Evolutionary conservation across 2,329 filamentous ascomycete species (phyloP).

Genomic region (Trichoderma guizhouense): DNA sequence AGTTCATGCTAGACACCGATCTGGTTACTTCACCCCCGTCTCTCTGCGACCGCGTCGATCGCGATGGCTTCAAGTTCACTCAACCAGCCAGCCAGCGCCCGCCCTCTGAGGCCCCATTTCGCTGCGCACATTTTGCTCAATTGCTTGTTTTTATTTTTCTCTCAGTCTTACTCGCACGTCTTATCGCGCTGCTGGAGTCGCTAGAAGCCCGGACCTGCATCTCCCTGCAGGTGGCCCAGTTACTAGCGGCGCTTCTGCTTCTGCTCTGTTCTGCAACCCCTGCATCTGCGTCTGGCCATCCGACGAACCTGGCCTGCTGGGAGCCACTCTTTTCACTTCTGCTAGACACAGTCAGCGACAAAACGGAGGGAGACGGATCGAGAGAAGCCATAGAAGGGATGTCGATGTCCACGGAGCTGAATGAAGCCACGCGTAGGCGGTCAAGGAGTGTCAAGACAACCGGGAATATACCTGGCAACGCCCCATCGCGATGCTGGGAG

Average conservation of each 20-base stretch:
- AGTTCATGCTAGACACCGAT: slow-evolving; percentile 10
- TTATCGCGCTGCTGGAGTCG: neutral
- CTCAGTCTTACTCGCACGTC: neutral
- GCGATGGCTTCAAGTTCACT: neutral
- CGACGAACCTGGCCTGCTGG: neutral
- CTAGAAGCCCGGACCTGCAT: slow-evolving; percentile 1
- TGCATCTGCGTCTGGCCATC: slow-evolving; percentile 2
- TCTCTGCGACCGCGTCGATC: neutral
- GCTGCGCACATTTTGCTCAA: neutral
- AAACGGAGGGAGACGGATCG: neutral
- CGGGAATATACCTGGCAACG: neutral
- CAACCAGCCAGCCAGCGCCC: neutral
- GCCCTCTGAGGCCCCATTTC: neutral
- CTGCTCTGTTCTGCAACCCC: neutral
- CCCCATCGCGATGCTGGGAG: neutral
- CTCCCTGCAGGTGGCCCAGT: slow-evolving; percentile 10
- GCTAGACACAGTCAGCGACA: slow-evolving; percentile 1
- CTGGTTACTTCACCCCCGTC: neutral
- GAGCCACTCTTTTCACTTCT: neutral
- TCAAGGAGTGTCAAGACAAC: neutral
- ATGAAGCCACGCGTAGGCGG: neutral
- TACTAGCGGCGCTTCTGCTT: slow-evolving; percentile 8
- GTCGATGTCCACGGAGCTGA: neutral
- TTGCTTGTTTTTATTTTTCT: neutral
- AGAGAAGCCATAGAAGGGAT: neutral